Evolutionary conservation across 768 basidiomycete species (phyloP).

Genomic region (Termitomyces heimii): DNA sequence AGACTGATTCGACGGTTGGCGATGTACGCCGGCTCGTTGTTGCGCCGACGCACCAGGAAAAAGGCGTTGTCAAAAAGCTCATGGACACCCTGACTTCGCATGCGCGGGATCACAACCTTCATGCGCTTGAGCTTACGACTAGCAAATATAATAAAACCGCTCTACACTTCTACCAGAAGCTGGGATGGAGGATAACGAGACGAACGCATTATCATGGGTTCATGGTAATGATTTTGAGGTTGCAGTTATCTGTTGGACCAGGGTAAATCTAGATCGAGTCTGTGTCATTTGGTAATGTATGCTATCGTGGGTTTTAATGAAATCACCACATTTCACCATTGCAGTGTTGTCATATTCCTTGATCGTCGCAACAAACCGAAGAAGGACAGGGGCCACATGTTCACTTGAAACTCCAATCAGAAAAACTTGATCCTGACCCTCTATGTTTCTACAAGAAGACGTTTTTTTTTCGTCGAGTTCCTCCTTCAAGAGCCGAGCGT

Average conservation of each 20-base stretch:
- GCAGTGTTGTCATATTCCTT: not conserved
- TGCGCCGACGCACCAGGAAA: constrained; percentile 4
- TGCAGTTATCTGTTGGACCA: not conserved
- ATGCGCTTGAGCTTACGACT: constrained; percentile 10
- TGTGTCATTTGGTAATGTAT: not conserved
- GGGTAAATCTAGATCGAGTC: not conserved
- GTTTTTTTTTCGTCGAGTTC: not conserved
- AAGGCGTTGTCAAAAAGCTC: constrained; percentile 9
- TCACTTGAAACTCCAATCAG: not conserved
- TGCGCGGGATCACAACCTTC: constrained; percentile 5
- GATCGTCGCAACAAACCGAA: not conserved
- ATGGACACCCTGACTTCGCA: constrained; percentile 10
- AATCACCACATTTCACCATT: not conserved
- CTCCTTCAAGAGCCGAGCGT: no score
- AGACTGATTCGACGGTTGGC: constrained; percentile 4
- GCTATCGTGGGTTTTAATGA: not conserved
- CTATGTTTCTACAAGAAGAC: not conserved
- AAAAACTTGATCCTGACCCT: not conserved
- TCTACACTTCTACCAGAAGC: constrained; percentile 6
- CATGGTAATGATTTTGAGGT: constrained; percentile 2
- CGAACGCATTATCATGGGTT: constrained; percentile 6
- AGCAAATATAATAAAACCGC: constrained; percentile 12
- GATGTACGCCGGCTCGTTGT: constrained; percentile 12
- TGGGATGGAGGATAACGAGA: constrained; percentile 7
- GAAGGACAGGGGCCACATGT: not conserved